Percentiles rank a stretch among this genome's conserved stretches.
These are phyloP conservation scores for Pyrenophora graminea DNA, from an alignment of 2,329 filamentous ascomycete species.

Conservation along the genomic window DNA sequence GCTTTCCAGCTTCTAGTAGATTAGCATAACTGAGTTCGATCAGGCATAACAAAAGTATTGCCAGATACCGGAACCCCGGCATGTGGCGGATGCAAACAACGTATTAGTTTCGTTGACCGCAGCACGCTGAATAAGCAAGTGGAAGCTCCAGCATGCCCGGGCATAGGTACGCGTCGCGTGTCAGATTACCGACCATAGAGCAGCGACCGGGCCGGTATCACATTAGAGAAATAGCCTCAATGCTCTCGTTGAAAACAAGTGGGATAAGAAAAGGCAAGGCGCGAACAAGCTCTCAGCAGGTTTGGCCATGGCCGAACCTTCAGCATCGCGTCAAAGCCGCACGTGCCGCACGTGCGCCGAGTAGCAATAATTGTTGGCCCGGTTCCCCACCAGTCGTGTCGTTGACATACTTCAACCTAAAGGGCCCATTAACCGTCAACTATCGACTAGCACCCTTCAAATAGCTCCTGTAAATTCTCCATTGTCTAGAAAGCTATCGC, in stretches of 20 bases:
- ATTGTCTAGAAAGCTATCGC: neutral
- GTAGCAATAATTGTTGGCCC: conserved; percentile 17
- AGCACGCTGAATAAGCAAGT: neutral
- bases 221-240: neutral
- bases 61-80: no score
- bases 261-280: neutral
- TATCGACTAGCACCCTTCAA: conserved; percentile 7
- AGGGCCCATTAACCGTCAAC: conserved; percentile 13
- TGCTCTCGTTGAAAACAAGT: neutral
- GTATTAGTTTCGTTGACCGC: no score
- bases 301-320: neutral
- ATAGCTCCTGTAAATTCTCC: conserved; percentile 1
- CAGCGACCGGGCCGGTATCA: neutral
- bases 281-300: neutral
- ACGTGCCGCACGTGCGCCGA: conserved; percentile 12
- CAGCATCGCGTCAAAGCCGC: conserved; percentile 5
- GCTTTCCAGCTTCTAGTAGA: no score
- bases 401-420: conserved; percentile 15
- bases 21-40: no score
- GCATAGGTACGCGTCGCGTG: neutral
- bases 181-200: neutral
- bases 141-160: neutral
- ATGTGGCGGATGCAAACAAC: no score
- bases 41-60: no score
- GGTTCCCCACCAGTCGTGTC: conserved; percentile 29